Percentiles rank a stretch among this genome's conserved stretches.
These are phyloP conservation scores for Helichrysum umbraculigerum DNA, from an alignment of 129 eudicot genomes.

Conservation along the genomic window DNA sequence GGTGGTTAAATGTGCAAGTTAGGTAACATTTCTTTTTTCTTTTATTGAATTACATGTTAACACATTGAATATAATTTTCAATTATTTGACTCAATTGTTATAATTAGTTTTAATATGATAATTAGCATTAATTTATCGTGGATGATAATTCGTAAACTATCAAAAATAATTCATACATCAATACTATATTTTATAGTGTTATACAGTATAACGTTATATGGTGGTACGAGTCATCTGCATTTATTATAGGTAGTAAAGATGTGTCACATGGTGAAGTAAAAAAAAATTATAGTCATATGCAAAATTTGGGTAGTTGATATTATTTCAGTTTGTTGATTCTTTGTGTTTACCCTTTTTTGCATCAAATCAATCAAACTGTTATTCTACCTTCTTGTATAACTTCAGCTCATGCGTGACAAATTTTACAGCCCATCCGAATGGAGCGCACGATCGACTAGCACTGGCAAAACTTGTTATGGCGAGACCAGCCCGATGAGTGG, in stretches of 20 bases:
- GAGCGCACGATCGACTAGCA: constrained; percentile 46
- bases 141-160: no score
- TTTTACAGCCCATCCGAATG: constrained; percentile 79
- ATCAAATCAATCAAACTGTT: constrained; percentile 22
- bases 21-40: neutral
- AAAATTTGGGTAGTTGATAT: constrained; percentile 25
- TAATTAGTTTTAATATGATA: no score
- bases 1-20: neutral
- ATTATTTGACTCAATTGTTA: no score
- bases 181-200: no score
- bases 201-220: no score
- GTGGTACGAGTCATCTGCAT: no score
- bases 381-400: constrained; percentile 16
- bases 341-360: constrained; percentile 17
- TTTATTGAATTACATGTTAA: neutral
- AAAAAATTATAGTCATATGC: neutral
- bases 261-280: neutral
- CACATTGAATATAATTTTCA: no score
- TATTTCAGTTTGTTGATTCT: neutral
- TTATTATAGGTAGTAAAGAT: neutral
- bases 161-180: no score
- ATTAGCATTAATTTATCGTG: no score
- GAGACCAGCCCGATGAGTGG: constrained; percentile 74
- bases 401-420: constrained; percentile 17
- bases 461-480: constrained; percentile 69